These are phyloP conservation scores for Pulicaria dysenterica DNA, from an alignment of 129 eudicot species.

Conservation along the genomic window DNA sequence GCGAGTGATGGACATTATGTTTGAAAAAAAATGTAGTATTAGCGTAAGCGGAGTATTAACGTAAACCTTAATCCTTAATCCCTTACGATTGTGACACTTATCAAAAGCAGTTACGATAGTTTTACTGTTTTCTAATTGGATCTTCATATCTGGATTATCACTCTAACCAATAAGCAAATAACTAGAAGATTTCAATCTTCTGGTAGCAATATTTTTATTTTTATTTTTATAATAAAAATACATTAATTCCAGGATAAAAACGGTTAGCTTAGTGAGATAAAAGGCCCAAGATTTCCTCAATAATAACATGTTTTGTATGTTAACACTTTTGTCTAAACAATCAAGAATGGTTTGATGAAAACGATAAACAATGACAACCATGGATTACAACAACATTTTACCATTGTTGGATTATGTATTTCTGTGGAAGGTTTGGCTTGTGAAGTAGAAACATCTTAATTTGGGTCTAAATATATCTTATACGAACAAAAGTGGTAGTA, in stretches of 20 bases:
- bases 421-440: constrained; percentile 19
- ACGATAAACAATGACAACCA: constrained; percentile 3
- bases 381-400: constrained; percentile 9
- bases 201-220: not conserved
- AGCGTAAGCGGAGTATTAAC: too few relatives aligned
- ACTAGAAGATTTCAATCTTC: not conserved
- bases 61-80: too few relatives aligned
- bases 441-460: constrained; percentile 18
- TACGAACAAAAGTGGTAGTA: constrained; percentile 17
- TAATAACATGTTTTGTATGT: not conserved
- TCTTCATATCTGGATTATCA: too few relatives aligned
- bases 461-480: not conserved
- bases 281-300: not conserved
- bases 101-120: too few relatives aligned
- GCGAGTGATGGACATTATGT: too few relatives aligned
- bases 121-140: too few relatives aligned
- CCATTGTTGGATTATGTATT: constrained; percentile 23
- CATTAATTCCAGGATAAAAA: constrained; percentile 13
- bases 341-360: constrained; percentile 5
- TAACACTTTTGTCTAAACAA: not conserved
- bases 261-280: constrained; percentile 2
- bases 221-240: not conserved
- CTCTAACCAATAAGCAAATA: too few relatives aligned
- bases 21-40: too few relatives aligned
- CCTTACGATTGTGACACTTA: too few relatives aligned